Percentiles rank a stretch among this genome's conserved stretches.
Conservation (phyloP, 495 filamentous ascomycete genomes). For the Penicillium desertorum region DNA sequence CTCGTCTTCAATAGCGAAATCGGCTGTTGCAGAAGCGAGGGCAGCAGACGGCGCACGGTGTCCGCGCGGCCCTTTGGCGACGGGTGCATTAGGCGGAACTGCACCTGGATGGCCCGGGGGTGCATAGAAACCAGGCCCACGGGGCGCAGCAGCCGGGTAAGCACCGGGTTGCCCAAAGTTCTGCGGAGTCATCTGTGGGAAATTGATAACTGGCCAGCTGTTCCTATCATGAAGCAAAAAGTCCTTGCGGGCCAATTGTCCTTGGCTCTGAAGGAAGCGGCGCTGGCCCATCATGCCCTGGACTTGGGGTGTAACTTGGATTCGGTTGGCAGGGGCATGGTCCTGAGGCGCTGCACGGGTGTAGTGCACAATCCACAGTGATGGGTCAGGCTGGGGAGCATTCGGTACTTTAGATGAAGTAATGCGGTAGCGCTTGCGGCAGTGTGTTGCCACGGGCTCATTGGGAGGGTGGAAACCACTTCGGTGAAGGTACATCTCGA, state of each 20-base stretch:
- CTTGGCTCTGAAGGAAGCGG: constrained; percentile 68
- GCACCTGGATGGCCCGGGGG: constrained; percentile 33
- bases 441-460: constrained; percentile 69
- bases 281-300: constrained; percentile 64
- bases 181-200: constrained; percentile 55
- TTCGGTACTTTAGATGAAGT: constrained; percentile 59
- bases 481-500: constrained; percentile 84
- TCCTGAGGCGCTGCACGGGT: constrained; percentile 67
- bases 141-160: constrained; percentile 34
- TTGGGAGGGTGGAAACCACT: constrained; percentile 69
- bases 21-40: constrained; percentile 40
- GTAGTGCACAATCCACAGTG: constrained; percentile 95
- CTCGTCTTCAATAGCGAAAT: constrained; percentile 76
- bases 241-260: constrained; percentile 83
- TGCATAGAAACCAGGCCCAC: constrained; percentile 43
- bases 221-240: constrained; percentile 87
- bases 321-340: constrained; percentile 62
- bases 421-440: constrained; percentile 80
- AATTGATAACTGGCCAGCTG: constrained; percentile 83
- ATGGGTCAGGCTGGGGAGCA: constrained; percentile 68
- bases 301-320: constrained; percentile 58
- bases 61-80: constrained; percentile 38
- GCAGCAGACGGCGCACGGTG: constrained; percentile 41
- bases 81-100: constrained; percentile 29
- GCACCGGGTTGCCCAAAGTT: constrained; percentile 35